Conservation (phyloP, 306 rosid species). For the Quercus suber region DNA sequence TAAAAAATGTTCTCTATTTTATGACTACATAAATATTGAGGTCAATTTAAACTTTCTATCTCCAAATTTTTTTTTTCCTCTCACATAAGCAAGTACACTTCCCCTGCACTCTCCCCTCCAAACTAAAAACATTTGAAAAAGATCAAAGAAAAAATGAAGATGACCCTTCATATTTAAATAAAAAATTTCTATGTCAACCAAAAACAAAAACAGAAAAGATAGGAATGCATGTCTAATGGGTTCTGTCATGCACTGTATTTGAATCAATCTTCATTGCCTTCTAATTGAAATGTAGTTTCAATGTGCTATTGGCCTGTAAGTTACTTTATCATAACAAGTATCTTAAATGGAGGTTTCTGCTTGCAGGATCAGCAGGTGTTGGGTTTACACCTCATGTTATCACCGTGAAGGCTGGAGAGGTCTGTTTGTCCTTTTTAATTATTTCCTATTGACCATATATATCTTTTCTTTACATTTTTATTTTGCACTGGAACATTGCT, state of each 20-base stretch:
- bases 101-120: neutral
- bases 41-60: neutral
- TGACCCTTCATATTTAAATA: neutral
- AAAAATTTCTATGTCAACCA: neutral
- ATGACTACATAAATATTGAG: neutral
- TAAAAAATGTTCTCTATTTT: neutral
- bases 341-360: slow-evolving; percentile 9
- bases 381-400: slow-evolving; percentile 59
- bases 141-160: neutral
- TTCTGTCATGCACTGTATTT: neutral
- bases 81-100: neutral
- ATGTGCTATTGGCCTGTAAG: neutral
- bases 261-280: neutral
- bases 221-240: neutral
- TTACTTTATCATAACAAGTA: neutral
- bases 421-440: neutral
- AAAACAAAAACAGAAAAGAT: neutral
- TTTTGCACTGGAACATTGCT: neutral
- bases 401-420: slow-evolving; percentile 80
- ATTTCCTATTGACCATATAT: neutral
- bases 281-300: neutral
- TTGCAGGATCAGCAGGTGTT: slow-evolving; percentile 47
- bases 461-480: neutral
- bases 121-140: neutral
- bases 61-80: too few relatives aligned